Evolutionary conservation across 345 rosid species (phyloP), one percentile per base, ranked within the genome.

Genomic region (Gossypium stocksii): DNA sequence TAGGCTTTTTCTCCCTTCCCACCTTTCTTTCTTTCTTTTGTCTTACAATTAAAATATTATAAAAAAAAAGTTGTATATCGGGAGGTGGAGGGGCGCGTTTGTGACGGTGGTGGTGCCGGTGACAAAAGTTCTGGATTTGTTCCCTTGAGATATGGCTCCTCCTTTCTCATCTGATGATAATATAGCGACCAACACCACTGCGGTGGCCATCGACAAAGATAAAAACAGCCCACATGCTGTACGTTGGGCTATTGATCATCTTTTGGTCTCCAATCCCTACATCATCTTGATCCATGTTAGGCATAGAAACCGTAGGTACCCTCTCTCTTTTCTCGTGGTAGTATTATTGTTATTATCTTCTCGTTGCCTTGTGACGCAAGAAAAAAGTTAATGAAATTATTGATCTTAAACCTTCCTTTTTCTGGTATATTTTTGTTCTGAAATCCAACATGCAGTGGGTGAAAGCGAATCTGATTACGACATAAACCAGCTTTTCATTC

Each of bases 171-270:
- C 76, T 2, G 88, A 87, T 2, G 83, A 85, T n/a, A 48, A 76
- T 34, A 45, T 82, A 0, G 83, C 84, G 2, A 19, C 71, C 13
- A 85, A 83, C 78, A 77, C 89, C 49, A 90, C 90, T 25, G 89
- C 81, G 4, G 92, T 92, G 34, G 97, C 97, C 62, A 74, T 94
- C n/a, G 94, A 89, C 79, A 92, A 80, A 76, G 93, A 89, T 77
- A 92, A 88, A 86, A 90, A 87, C 86, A 92, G 95, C 87, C 88
- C 80, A 8, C 85, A 82, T 49, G 97, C 97, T 43, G 90, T 89
- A n/a, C 87, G 93, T 23, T 94, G 98, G 98, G 93, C 97, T 25
- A 85, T 88, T 6, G 97, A 94, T 43, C 86, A 86, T 81, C 97
- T 92, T 29, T 22, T 70, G 19, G 59, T 72, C 73, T 82, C 65